Conservation (phyloP, 129 eudicot genomes). For the Artemisia argyi region DNA sequence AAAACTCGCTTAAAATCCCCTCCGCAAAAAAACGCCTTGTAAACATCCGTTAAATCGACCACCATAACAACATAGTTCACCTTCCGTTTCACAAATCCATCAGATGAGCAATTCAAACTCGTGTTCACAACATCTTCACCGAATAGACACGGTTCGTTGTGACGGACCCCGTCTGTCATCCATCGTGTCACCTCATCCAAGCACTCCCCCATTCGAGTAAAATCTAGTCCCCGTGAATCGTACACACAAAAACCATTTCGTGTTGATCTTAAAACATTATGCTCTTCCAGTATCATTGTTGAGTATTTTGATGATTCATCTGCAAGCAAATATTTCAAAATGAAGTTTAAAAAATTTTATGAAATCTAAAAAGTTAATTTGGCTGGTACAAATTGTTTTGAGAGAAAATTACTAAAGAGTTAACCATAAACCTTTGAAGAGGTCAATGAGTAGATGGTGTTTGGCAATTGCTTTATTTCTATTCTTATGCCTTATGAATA, state of each 20-base stretch:
- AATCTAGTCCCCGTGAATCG: slow-evolving; percentile 70
- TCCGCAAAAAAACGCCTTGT: slow-evolving; percentile 48
- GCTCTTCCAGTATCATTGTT: slow-evolving; percentile 74
- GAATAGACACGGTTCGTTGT: slow-evolving; percentile 57
- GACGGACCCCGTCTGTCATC: slow-evolving; percentile 60
- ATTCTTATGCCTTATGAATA: too few relatives aligned
- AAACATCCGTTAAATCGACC: slow-evolving; percentile 50
- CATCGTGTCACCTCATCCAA: slow-evolving; percentile 54
- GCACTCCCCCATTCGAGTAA: slow-evolving; percentile 38
- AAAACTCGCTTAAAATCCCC: slow-evolving; percentile 54
- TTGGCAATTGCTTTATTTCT: too few relatives aligned
- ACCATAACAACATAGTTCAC: slow-evolving; percentile 66
- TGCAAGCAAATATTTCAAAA: slow-evolving; percentile 8
- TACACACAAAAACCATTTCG: slow-evolving; percentile 77
- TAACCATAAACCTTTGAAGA: too few relatives aligned
- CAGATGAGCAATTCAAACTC: slow-evolving; percentile 25
- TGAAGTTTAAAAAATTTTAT: neutral
- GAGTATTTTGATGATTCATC: slow-evolving; percentile 48
- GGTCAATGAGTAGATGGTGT: too few relatives aligned
- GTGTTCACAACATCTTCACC: slow-evolving; percentile 34
- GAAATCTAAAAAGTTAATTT: too few relatives aligned
- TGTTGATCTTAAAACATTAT: slow-evolving; percentile 73
- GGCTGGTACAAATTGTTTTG: too few relatives aligned
- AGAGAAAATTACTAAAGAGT: too few relatives aligned
- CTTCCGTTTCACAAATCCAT: slow-evolving; percentile 50